Conservation (phyloP, 129 eudicot genomes). For the Flaveria trinervia region DNA sequence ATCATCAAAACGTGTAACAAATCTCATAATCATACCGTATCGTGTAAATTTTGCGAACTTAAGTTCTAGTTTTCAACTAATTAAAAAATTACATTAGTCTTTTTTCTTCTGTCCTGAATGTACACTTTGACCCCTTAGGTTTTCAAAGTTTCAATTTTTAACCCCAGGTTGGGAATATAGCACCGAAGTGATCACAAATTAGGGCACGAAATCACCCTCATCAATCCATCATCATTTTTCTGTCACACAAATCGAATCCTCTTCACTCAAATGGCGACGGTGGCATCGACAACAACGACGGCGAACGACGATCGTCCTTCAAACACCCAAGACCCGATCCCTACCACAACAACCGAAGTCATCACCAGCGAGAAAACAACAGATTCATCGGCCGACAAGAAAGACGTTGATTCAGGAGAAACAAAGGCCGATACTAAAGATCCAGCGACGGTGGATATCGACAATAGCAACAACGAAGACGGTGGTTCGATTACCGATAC, state of each 20-base stretch:
- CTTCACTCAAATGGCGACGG: slow-evolving; percentile 41
- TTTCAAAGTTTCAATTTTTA: not conserved
- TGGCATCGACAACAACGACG: slow-evolving; percentile 28
- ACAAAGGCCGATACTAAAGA: slow-evolving; percentile 32
- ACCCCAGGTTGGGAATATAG: slow-evolving; percentile 14
- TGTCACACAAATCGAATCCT: slow-evolving; percentile 20
- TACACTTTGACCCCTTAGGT: not conserved
- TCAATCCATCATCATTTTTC: slow-evolving; percentile 7
- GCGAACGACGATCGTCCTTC: slow-evolving; percentile 37
- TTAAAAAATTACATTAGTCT: not conserved
- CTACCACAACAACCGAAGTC: slow-evolving; percentile 31
- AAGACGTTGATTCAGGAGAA: slow-evolving; percentile 39
- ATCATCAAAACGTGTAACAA: no score
- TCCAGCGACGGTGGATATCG: slow-evolving; percentile 27
- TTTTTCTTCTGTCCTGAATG: not conserved
- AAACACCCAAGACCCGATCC: slow-evolving; percentile 31
- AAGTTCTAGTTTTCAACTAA: no score
- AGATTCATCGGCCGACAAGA: slow-evolving; percentile 33
- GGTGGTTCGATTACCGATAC: slow-evolving; percentile 43
- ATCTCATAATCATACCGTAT: no score
- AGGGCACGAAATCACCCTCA: slow-evolving; percentile 31
- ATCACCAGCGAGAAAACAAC: slow-evolving; percentile 22
- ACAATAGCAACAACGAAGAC: slow-evolving; percentile 16
- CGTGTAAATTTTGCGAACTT: no score
- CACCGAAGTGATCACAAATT: slow-evolving; percentile 4